Conservation (phyloP, 345 rosid species). For the sweet orange (Citrus sinensis) region DVS_A1.0 CM039163.1:44965001-44965500, state of each 20-base stretch:
- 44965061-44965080: constrained; percentile 84
- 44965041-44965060: constrained; percentile 71
- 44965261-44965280: constrained; percentile 42
- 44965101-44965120: constrained; percentile 31
- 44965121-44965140: constrained; percentile 42
- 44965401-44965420: constrained; percentile 23
- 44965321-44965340: constrained; percentile 42
- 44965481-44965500: constrained; percentile 53
- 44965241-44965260: constrained; percentile 38
- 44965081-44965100: constrained; percentile 66
- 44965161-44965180: constrained; percentile 47
- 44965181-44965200: constrained; percentile 61
- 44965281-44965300: constrained; percentile 39
- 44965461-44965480: constrained; percentile 40
- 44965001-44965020: constrained; percentile 89
- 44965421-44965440: constrained; percentile 30
- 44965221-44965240: constrained; percentile 37
- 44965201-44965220: constrained; percentile 53
- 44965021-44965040: constrained; percentile 60
- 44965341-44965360: constrained; percentile 29
- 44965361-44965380: constrained; percentile 40
- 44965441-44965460: constrained; percentile 45
- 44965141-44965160: constrained; percentile 35
- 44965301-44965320: constrained; percentile 40
- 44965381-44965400: constrained; percentile 31